Percentiles rank a stretch among this genome's conserved stretches.
Evolutionary conservation across 441 rosid genomes (phyloP).

Genomic region (Erysimum pusillum): DNA sequence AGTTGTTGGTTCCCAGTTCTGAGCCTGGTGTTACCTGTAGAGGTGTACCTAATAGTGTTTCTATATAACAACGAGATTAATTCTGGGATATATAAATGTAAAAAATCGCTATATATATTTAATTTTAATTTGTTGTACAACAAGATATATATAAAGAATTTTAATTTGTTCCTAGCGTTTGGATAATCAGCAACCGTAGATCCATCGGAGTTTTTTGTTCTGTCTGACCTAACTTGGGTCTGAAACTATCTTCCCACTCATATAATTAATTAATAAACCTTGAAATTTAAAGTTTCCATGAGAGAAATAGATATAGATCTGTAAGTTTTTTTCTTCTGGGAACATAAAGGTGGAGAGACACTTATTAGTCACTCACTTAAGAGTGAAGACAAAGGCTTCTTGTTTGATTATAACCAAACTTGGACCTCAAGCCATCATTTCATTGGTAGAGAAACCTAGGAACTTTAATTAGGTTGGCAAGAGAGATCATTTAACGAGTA

Average conservation of each 20-base stretch:
- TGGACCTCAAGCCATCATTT: background rate
- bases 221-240: slow-evolving; percentile 26
- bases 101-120: background rate
- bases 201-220: too few species aligned
- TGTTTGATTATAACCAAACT: slow-evolving; percentile 2
- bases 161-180: background rate
- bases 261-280: background rate
- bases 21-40: slow-evolving; percentile 96
- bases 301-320: background rate
- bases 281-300: background rate
- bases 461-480: background rate
- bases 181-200: too few species aligned
- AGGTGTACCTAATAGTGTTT: slow-evolving; percentile 97
- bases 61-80: background rate
- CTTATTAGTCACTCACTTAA: background rate
- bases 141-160: background rate
- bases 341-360: background rate
- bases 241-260: background rate
- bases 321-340: background rate
- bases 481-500: background rate
- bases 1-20: slow-evolving; percentile 86
- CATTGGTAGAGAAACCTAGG: background rate
- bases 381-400: slow-evolving; percentile 3
- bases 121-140: background rate
- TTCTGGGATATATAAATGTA: background rate